Evolutionary conservation across 1,284 basidiomycete genomes (phyloP).

Genomic region (Afroboletus lepidellus): DNA sequence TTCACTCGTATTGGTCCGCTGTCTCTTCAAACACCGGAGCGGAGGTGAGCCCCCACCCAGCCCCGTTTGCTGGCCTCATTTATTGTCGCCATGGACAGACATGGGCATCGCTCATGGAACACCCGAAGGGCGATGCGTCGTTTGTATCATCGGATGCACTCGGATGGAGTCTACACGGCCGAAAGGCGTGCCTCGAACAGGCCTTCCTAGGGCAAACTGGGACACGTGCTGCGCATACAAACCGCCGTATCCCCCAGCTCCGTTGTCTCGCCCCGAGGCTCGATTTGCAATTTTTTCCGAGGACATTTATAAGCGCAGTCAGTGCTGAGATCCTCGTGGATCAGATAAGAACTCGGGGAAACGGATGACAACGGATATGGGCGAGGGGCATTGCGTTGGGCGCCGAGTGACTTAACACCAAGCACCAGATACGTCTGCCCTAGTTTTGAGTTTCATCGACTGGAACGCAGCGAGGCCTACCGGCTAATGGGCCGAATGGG

Average conservation of each 20-base stretch:
- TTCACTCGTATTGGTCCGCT: constrained; percentile 32
- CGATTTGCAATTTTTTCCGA: constrained; percentile 31
- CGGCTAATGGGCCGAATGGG: constrained; percentile 12
- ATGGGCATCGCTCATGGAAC: constrained; percentile 14
- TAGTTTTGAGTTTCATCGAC: constrained; percentile 22
- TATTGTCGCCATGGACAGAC: constrained; percentile 38
- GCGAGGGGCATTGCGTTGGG: constrained; percentile 18
- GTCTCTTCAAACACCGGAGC: constrained; percentile 21
- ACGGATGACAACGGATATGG: constrained; percentile 28
- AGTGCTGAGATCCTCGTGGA: constrained; percentile 31
- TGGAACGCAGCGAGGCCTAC: constrained; percentile 16
- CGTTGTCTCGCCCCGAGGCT: constrained; percentile 17
- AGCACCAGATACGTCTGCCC: constrained; percentile 20
- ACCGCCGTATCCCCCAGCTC: constrained; percentile 19
- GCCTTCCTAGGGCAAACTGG: constrained; percentile 7
- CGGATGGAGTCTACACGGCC: constrained; percentile 23
- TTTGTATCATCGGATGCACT: constrained; percentile 15
- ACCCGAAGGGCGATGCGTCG: constrained; percentile 10
- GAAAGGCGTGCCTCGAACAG: constrained; percentile 4
- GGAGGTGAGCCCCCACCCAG: constrained; percentile 5
- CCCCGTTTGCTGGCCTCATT: constrained; percentile 34
- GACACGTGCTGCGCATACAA: constrained; percentile 17
- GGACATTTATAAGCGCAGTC: constrained; percentile 22
- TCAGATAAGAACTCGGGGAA: constrained; percentile 26
- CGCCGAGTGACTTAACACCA: constrained; percentile 23